A percentile compares a stretch with the other conserved stretches of the same genome.
phyloP scores from a whole-genome alignment of 805 yeast genomes.

The Candida ipomoeae region DNA sequence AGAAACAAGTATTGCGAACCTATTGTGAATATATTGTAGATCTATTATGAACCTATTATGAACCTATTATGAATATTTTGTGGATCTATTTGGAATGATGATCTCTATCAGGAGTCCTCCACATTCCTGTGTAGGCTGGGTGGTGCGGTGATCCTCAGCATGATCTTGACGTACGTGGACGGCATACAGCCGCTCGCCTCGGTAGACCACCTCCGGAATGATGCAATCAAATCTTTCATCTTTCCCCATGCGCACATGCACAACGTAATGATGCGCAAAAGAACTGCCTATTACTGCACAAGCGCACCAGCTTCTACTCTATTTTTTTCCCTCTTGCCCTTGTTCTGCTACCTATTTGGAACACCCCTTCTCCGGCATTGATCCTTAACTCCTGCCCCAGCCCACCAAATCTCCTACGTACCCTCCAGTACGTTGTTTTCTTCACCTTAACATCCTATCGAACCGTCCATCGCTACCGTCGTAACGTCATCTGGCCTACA shows the following conservation, averaged over 20 bases:
- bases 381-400: too few relatives aligned
- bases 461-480: neutral
- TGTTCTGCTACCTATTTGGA: neutral
- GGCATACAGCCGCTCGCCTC: constrained; percentile 1
- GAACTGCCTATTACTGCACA: neutral
- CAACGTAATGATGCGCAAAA: neutral
- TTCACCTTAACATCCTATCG: neutral
- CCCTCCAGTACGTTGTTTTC: too few relatives aligned
- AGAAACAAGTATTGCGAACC: too few relatives aligned
- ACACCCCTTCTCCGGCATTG: neutral
- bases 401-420: too few relatives aligned
- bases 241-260: constrained; percentile 4
- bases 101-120: too few relatives aligned
- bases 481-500: neutral
- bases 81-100: too few relatives aligned
- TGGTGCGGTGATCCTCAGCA: neutral
- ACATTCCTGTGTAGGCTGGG: too few relatives aligned
- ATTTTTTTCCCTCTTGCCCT: neutral
- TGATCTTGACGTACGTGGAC: neutral
- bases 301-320: neutral
- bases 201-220: neutral
- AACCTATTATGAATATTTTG: too few relatives aligned
- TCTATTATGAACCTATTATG: too few relatives aligned
- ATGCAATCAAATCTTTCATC: neutral
- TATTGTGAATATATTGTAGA: too few relatives aligned